Conservation (phyloP, 441 rosid species). For the Euphorbia corollata region DNA sequence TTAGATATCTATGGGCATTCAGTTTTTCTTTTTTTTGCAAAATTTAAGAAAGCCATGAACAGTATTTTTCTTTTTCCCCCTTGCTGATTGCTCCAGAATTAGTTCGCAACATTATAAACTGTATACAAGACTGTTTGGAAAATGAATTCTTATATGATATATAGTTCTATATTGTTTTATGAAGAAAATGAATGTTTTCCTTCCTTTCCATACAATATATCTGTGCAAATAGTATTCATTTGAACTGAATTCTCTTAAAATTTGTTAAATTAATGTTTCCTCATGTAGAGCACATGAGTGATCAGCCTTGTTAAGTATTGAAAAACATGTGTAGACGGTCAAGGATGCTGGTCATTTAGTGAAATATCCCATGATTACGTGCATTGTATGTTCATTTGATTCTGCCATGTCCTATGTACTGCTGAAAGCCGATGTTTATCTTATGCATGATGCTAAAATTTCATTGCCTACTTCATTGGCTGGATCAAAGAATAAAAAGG, state of each 20-base stretch:
- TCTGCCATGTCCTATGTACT: background rate
- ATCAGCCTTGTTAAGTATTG: background rate
- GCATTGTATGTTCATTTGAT: background rate
- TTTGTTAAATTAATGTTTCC: too few species aligned
- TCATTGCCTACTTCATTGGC: background rate
- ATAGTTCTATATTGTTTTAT: too few species aligned
- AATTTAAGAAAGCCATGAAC: background rate
- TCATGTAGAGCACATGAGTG: background rate
- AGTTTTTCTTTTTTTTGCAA: background rate
- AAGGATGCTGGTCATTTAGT: background rate
- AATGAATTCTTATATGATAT: too few species aligned
- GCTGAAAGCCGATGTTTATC: background rate
- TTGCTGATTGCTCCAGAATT: background rate
- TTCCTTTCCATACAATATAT: too few species aligned
- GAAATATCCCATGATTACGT: background rate
- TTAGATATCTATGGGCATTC: background rate
- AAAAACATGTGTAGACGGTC: background rate
- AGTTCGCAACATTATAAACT: background rate
- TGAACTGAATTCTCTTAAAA: too few species aligned
- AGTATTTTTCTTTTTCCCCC: too few species aligned
- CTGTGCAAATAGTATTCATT: too few species aligned
- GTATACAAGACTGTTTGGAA: background rate
- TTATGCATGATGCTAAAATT: background rate
- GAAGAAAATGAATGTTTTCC: too few species aligned
- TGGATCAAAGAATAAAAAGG: background rate